Percentiles rank a stretch among this genome's conserved stretches.
These are phyloP conservation scores for Metschnikowia hibisci DNA, from an alignment of 805 yeast genomes.

Conservation along the genomic window DNA sequence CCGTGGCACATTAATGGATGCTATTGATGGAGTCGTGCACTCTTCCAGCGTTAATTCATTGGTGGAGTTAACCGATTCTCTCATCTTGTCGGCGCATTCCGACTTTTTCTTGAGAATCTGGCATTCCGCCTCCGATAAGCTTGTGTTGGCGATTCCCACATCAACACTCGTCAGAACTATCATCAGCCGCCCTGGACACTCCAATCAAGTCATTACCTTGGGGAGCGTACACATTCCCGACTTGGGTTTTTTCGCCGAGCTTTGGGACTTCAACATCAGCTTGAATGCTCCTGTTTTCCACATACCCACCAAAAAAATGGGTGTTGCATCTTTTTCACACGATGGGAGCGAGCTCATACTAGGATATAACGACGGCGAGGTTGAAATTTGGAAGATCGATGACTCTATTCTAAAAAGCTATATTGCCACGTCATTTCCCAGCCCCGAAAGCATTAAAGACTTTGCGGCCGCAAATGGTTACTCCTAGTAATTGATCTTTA, in stretches of 20 bases:
- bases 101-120: slow-evolving; percentile 17
- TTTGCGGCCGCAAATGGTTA: not conserved
- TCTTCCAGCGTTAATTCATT: slow-evolving; percentile 5
- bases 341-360: slow-evolving; percentile 13
- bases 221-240: slow-evolving; percentile 14
- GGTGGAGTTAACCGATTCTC: slow-evolving; percentile 9
- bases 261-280: slow-evolving; percentile 17
- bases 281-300: slow-evolving; percentile 10
- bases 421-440: not conserved
- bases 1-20: not conserved
- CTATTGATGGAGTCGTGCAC: slow-evolving; percentile 3
- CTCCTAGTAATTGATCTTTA: not conserved
- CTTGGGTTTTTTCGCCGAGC: slow-evolving; percentile 12
- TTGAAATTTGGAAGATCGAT: slow-evolving; percentile 12
- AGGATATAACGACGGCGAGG: slow-evolving; percentile 15
- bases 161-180: slow-evolving; percentile 11
- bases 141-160: slow-evolving; percentile 12
- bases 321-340: slow-evolving; percentile 10
- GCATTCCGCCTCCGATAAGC: slow-evolving; percentile 8
- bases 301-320: slow-evolving; percentile 10
- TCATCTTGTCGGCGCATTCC: slow-evolving; percentile 14
- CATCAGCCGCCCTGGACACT: slow-evolving; percentile 11
- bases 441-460: not conserved
- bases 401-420: slow-evolving; percentile 9
- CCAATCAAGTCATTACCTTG: slow-evolving; percentile 12